These are phyloP conservation scores for Limonium bicolor DNA, from an alignment of 148 eudicot genomes.

Conservation along the genomic window DNA sequence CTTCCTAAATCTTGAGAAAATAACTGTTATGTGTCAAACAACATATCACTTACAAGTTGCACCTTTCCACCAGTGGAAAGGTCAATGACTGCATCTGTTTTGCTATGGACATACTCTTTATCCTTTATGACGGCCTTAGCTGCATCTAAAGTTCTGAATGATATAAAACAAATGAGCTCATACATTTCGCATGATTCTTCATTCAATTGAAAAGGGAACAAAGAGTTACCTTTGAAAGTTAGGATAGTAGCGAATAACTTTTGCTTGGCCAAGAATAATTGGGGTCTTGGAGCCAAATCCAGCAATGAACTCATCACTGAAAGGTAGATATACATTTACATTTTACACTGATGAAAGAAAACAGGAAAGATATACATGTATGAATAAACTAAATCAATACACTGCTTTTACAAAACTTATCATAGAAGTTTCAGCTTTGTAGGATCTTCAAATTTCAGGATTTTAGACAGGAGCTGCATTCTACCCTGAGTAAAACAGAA, in stretches of 20 bases:
- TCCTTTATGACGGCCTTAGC: constrained; percentile 73
- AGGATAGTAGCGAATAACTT: constrained; percentile 71
- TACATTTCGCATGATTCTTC: not conserved
- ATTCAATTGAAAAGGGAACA: constrained; percentile 5
- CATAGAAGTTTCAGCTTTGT: too few species aligned
- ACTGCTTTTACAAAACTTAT: too few species aligned
- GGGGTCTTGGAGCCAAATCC: constrained; percentile 99
- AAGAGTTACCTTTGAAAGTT: constrained; percentile 60
- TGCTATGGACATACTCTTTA: constrained; percentile 55
- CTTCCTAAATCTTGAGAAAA: too few species aligned
- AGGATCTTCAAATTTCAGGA: too few species aligned
- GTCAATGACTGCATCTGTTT: constrained; percentile 56
- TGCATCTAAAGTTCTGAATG: constrained; percentile 54
- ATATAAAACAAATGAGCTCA: constrained; percentile 13
- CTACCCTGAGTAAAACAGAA: too few species aligned
- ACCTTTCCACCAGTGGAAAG: constrained; percentile 50
- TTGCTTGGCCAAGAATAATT: constrained; percentile 81
- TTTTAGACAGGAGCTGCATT: too few species aligned
- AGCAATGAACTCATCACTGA: constrained; percentile 88
- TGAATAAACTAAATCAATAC: too few species aligned
- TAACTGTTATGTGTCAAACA: too few species aligned
- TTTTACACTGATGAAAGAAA: too few species aligned
- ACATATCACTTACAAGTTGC: constrained; percentile 67
- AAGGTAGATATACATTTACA: constrained; percentile 16
- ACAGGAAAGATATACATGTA: not conserved